Evolutionary conservation across 345 rosid genomes (phyloP).

Genomic region (Erucastrum elatum): DNA sequence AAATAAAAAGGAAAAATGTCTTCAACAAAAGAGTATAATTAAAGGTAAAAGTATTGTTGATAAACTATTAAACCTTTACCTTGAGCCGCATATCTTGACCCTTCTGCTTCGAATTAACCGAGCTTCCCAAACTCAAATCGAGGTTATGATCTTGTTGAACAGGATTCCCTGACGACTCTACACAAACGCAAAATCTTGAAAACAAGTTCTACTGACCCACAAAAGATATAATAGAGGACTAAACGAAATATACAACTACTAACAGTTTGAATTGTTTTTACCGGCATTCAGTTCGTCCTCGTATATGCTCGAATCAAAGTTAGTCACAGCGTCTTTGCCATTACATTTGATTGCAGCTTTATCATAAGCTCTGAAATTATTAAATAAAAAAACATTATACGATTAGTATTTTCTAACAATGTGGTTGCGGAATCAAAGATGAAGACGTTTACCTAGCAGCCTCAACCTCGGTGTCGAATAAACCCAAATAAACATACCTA

Average conservation of each 20-base stretch:
- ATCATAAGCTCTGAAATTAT: conserved; percentile 70
- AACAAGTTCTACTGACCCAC: background rate
- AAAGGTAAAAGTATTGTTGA: background rate
- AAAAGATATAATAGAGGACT: background rate
- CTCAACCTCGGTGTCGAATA: conserved; percentile 83
- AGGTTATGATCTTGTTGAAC: conserved; percentile 60
- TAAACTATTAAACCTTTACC: conserved; percentile 16
- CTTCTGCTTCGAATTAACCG: conserved; percentile 38
- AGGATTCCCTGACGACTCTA: conserved; percentile 50
- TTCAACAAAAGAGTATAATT: background rate
- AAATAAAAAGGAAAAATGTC: background rate
- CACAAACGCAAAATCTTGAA: background rate
- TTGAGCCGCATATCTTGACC: conserved; percentile 38
- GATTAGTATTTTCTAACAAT: background rate
- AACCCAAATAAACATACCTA: conserved; percentile 97
- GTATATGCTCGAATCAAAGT: conserved; percentile 73
- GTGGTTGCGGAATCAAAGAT: background rate
- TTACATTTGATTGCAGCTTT: conserved; percentile 84
- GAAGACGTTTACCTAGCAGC: conserved; percentile 78
- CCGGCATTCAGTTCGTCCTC: conserved; percentile 50
- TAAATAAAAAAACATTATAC: background rate
- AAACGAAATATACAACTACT: background rate
- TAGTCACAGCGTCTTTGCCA: conserved; percentile 90
- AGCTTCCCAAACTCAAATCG: conserved; percentile 88
- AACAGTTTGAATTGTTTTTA: background rate